Evolutionary conservation across 192 early-diverging fungal genomes (phyloP).

Genomic region (Dissophora ornata): DNA sequence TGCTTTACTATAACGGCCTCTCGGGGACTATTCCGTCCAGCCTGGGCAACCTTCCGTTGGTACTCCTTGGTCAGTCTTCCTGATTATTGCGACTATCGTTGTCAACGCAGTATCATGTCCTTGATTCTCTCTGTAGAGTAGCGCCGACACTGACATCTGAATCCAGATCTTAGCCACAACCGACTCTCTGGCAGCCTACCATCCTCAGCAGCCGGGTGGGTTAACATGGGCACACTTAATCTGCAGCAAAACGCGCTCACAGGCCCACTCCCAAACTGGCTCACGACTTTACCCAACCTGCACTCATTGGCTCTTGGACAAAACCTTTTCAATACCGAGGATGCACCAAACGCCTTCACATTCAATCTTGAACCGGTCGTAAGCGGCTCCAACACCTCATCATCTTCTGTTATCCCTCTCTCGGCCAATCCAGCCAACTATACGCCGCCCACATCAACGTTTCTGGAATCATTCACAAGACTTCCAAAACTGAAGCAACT

Average conservation of each 20-base stretch:
- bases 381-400: background rate
- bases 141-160: no score
- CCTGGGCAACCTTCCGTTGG: slow-evolving; percentile 14
- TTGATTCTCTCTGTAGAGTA: no score
- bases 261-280: slow-evolving; percentile 31
- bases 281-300: slow-evolving; percentile 34
- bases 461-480: slow-evolving; percentile 23
- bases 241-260: slow-evolving; percentile 27
- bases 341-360: slow-evolving; percentile 14
- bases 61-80: slow-evolving; percentile 26
- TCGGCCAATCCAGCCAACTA: slow-evolving; percentile 12
- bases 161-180: slow-evolving; percentile 43
- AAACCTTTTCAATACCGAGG: slow-evolving; percentile 34
- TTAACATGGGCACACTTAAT: slow-evolving; percentile 24
- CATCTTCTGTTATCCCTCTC: background rate
- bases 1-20: slow-evolving; percentile 42
- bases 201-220: slow-evolving; percentile 24
- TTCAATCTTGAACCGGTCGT: slow-evolving; percentile 31
- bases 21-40: slow-evolving; percentile 38
- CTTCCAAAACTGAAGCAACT: slow-evolving; percentile 32
- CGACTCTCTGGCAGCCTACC: slow-evolving; percentile 31
- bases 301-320: slow-evolving; percentile 45
- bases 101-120: no score
- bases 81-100: no score
- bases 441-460: slow-evolving; percentile 14